phyloP scores from a whole-genome alignment of 2,329 filamentous ascomycete genomes.

The Venturia oleaginea region DNA sequence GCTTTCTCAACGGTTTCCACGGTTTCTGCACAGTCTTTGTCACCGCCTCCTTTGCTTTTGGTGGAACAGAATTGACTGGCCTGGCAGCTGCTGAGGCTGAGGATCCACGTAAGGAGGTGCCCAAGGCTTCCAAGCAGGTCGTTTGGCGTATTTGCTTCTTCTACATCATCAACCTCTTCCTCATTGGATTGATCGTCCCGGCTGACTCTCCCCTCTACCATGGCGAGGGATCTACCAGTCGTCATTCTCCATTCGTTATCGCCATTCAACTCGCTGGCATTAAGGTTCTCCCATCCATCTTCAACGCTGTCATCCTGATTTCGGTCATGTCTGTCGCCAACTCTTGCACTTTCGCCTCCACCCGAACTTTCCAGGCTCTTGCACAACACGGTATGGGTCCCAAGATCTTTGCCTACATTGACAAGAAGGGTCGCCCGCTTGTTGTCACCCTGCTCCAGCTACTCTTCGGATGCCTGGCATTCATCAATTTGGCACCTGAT shows the following conservation, averaged over 20 bases:
- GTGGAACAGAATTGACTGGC: constrained; percentile 54
- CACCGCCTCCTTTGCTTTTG: constrained; percentile 55
- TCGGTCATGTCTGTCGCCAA: constrained; percentile 53
- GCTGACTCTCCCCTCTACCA: constrained; percentile 30
- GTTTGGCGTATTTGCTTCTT: constrained; percentile 40
- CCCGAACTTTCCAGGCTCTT: constrained; percentile 48
- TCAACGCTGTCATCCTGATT: constrained; percentile 58
- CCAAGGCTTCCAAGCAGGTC: constrained; percentile 36
- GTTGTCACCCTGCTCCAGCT: constrained; percentile 62
- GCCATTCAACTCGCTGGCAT: constrained; percentile 54
- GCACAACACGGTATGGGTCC: constrained; percentile 54
- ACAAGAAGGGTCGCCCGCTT: constrained; percentile 71
- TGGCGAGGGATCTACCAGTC: constrained; percentile 22
- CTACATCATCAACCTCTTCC: constrained; percentile 32
- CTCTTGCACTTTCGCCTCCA: constrained; percentile 48
- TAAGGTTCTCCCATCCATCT: constrained; percentile 50
- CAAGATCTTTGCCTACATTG: constrained; percentile 67
- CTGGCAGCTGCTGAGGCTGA: constrained; percentile 50
- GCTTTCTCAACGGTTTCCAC: constrained; percentile 51
- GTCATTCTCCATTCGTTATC: constrained; percentile 57
- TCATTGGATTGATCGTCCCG: constrained; percentile 35
- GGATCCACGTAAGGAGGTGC: constrained; percentile 44
- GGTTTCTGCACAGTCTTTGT: constrained; percentile 56
- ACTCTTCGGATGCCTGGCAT: constrained; percentile 63
- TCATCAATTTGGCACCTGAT: constrained; percentile 51